A percentile compares a stretch with the other conserved stretches of the same genome.
These are phyloP conservation scores for Paecilomyces formosus DNA, from an alignment of 2,329 filamentous ascomycete genomes.

Conservation along the genomic window DNA sequence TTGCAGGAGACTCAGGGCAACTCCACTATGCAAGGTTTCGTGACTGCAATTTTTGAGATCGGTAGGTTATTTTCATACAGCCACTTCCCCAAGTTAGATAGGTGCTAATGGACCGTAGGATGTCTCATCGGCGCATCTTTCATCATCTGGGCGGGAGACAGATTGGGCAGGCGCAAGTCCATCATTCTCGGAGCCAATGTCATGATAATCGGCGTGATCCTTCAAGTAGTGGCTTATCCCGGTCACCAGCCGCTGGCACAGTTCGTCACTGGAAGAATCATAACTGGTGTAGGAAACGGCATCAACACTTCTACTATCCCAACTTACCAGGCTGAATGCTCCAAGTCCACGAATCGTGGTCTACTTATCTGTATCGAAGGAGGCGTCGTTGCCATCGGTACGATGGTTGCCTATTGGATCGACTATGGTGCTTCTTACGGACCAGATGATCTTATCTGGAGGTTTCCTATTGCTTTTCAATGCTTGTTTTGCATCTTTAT, in stretches of 20 bases:
- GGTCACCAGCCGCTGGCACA: conserved; percentile 34
- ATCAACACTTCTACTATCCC: conserved; percentile 45
- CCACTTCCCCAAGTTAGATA: background rate
- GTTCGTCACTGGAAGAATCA: conserved; percentile 40
- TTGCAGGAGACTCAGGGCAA: conserved; percentile 17
- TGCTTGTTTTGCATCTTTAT: conserved; percentile 35
- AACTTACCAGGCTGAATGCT: conserved; percentile 42
- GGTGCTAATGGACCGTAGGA: conserved; percentile 5
- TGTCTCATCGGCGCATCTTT: conserved; percentile 21
- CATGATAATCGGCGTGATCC: conserved; percentile 19
- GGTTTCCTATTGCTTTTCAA: conserved; percentile 44
- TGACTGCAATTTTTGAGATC: conserved; percentile 45
- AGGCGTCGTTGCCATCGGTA: conserved; percentile 38
- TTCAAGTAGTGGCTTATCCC: conserved; percentile 10
- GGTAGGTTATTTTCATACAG: conserved; percentile 14
- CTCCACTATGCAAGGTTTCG: conserved; percentile 41
- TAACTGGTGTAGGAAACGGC: conserved; percentile 44
- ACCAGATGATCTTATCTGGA: conserved; percentile 25
- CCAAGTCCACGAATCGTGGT: conserved; percentile 46
- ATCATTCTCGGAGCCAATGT: conserved; percentile 50
- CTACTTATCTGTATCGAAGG: conserved; percentile 50
- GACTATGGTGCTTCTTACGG: conserved; percentile 29
- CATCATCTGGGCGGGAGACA: conserved; percentile 16
- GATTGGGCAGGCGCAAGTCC: conserved; percentile 25
- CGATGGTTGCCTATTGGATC: conserved; percentile 40